Evolutionary conservation across 176 grass and related monocot species (phyloP).

Genomic region (Dactylis glomerata): DNA sequence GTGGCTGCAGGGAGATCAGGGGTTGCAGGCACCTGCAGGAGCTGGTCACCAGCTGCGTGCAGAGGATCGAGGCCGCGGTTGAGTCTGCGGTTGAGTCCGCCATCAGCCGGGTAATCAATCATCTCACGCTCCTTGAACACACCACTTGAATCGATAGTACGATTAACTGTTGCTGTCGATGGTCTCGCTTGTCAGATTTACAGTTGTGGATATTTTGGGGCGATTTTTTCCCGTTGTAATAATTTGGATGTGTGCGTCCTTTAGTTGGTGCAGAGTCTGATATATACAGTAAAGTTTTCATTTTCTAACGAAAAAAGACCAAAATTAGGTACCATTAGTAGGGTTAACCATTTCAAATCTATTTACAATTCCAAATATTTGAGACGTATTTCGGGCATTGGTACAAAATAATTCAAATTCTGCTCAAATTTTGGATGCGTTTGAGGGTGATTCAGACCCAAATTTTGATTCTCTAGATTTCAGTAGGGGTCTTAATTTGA

Average conservation of each 20-base stretch:
- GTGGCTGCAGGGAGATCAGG: conserved; percentile 35
- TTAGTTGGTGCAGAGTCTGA: not conserved
- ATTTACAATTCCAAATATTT: not conserved
- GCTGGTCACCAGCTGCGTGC: not conserved
- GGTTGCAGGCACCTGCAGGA: conserved; percentile 32
- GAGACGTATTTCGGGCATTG: not conserved
- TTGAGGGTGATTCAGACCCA: not conserved
- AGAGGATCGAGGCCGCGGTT: conserved; percentile 1
- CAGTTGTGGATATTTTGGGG: no score
- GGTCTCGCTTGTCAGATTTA: not conserved
- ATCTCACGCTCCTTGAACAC: not conserved
- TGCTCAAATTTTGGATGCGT: not conserved
- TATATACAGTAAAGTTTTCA: not conserved
- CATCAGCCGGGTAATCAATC: conserved; percentile 29
- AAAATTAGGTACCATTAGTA: not conserved
- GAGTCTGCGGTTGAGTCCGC: conserved; percentile 22
- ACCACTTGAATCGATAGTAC: not conserved
- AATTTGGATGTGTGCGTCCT: not conserved
- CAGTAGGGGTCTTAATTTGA: not conserved
- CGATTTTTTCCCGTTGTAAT: not conserved
- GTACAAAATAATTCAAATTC: not conserved
- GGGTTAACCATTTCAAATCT: not conserved
- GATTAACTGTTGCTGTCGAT: not conserved
- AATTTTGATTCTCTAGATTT: not conserved
- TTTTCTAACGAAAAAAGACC: not conserved